phyloP scores from a whole-genome alignment of 352 stramenopile species.

The Globisporangium ultimum region DNA sequence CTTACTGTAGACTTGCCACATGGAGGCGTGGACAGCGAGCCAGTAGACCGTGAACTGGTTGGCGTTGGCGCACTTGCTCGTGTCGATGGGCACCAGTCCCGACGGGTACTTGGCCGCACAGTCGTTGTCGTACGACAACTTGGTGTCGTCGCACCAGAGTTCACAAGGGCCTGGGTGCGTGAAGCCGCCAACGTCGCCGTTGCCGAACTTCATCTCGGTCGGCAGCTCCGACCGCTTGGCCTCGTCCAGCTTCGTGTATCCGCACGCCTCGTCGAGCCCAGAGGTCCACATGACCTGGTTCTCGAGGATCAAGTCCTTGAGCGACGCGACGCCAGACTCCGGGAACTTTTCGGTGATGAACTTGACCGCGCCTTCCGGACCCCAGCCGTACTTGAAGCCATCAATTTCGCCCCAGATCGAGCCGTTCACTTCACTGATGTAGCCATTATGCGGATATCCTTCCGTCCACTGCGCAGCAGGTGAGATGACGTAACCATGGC shows the following conservation, averaged over 20 bases:
- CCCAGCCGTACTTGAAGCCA: conserved; percentile 22
- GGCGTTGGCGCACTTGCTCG: conserved; percentile 1
- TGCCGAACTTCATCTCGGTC: too few species aligned
- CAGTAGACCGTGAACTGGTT: not conserved
- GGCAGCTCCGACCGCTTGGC: conserved; percentile 12
- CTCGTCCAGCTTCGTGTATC: conserved; percentile 28
- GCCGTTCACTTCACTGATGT: conserved; percentile 19
- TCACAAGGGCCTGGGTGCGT: too few species aligned
- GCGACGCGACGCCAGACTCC: conserved; percentile 20
- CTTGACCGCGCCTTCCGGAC: conserved; percentile 18
- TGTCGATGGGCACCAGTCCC: conserved; percentile 4
- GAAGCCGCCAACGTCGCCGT: too few species aligned
- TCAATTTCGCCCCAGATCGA: conserved; percentile 20
- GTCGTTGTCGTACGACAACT: too few species aligned
- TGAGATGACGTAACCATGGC: conserved; percentile 40
- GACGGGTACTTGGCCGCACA: too few species aligned
- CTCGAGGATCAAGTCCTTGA: conserved; percentile 26
- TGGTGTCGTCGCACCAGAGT: too few species aligned
- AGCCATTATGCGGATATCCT: conserved; percentile 27
- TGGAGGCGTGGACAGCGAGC: not conserved
- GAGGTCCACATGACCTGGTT: conserved; percentile 22
- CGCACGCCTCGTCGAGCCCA: conserved; percentile 15
- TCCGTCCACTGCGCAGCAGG: conserved; percentile 28
- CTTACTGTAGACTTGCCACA: conserved; percentile 1
- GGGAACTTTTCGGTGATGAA: conserved; percentile 26